These are phyloP conservation scores for Cordyceps militaris DNA, from an alignment of 2,329 filamentous ascomycete genomes.

Conservation along the genomic window DNA sequence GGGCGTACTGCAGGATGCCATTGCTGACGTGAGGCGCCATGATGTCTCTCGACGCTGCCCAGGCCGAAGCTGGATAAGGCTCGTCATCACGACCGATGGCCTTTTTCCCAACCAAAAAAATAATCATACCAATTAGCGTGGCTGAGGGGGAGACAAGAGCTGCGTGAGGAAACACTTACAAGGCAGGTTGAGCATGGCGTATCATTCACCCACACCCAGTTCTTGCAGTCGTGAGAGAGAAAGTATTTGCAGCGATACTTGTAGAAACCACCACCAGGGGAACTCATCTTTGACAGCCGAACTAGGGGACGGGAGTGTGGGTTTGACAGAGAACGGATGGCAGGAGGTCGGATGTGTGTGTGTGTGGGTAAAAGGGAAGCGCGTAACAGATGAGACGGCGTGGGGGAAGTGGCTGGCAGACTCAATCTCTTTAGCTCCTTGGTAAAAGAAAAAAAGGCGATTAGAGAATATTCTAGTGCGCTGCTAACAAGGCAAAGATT, in stretches of 20 bases:
- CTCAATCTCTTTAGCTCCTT: not conserved
- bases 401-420: not conserved
- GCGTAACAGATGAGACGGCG: not conserved
- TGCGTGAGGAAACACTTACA: slow-evolving; percentile 1
- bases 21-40: slow-evolving; percentile 39
- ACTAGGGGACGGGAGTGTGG: not conserved
- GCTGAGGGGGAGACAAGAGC: no score
- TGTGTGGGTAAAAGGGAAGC: not conserved
- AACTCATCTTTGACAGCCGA: slow-evolving; percentile 21
- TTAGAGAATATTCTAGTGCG: not conserved
- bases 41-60: slow-evolving; percentile 32
- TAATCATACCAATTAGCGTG: not conserved
- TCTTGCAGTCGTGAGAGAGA: slow-evolving; percentile 42
- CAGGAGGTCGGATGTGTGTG: not conserved
- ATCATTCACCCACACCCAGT: slow-evolving; percentile 49
- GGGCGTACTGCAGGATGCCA: slow-evolving; percentile 39
- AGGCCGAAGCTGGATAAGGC: slow-evolving; percentile 21
- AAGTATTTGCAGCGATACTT: slow-evolving; percentile 52
- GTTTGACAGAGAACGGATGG: not conserved
- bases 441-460: not conserved
- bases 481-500: not conserved
- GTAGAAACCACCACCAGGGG: slow-evolving; percentile 39
- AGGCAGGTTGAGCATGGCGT: slow-evolving; percentile 40
- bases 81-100: slow-evolving; percentile 43
- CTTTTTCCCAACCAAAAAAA: no score